A percentile compares a stretch with the other conserved stretches of the same genome.
phyloP scores from a whole-genome alignment of 352 stramenopile species.

The Globisporangium middletonii region DNA sequence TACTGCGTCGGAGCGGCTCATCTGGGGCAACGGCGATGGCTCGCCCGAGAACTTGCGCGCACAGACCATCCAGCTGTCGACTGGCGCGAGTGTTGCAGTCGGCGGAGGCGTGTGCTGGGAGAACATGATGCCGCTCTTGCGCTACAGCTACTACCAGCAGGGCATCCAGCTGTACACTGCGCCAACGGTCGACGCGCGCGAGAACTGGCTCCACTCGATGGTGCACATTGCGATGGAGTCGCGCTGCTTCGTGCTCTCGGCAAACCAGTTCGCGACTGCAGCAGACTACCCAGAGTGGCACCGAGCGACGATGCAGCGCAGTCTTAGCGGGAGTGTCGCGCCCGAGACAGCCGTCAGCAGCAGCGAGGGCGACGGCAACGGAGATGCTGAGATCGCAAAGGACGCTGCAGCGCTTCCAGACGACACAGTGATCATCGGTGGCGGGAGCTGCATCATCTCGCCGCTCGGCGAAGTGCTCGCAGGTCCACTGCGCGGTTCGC shows the following conservation, averaged over 20 bases:
- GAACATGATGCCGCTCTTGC: slow-evolving; percentile 26
- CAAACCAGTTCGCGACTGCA: slow-evolving; percentile 22
- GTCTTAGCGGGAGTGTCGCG: background rate
- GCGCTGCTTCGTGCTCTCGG: slow-evolving; percentile 24
- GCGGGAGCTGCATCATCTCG: slow-evolving; percentile 24
- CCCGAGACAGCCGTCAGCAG: background rate
- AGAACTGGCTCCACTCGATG: slow-evolving; percentile 21
- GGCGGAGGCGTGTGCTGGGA: slow-evolving; percentile 21
- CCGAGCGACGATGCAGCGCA: slow-evolving; percentile 8
- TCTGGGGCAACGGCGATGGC: slow-evolving; percentile 19
- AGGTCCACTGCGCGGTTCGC: slow-evolving; percentile 13
- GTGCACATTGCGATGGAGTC: slow-evolving; percentile 23
- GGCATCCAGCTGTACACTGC: slow-evolving; percentile 20
- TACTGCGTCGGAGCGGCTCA: slow-evolving; percentile 21
- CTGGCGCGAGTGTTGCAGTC: slow-evolving; percentile 7
- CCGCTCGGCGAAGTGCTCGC: slow-evolving; percentile 18
- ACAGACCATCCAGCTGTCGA: slow-evolving; percentile 11
- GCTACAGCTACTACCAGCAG: slow-evolving; percentile 22
- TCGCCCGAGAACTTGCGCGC: slow-evolving; percentile 18
- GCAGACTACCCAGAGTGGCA: slow-evolving; percentile 18
- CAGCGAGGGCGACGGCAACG: too few relatives aligned
- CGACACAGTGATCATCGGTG: slow-evolving; percentile 19
- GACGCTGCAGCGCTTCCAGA: slow-evolving; percentile 1
- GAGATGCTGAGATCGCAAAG: background rate
- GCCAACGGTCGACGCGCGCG: slow-evolving; percentile 19